Evolutionary conservation across 2,329 filamentous ascomycete species (phyloP).

Genomic region (Bipolaris zeicola): DNA sequence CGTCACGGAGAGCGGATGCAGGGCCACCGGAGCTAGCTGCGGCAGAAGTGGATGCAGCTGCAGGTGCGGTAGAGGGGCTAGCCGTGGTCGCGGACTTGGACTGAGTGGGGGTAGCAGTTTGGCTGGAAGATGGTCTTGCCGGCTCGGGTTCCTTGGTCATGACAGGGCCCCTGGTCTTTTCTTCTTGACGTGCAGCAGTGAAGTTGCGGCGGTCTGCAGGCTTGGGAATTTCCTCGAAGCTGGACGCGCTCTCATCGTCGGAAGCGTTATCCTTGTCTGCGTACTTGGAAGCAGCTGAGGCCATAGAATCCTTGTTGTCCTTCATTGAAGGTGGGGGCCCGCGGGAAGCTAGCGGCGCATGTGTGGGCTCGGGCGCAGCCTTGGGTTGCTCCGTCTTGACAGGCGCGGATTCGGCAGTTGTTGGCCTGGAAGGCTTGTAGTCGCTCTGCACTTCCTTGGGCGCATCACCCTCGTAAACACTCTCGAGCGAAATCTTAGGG

Average conservation of each 20-base stretch:
- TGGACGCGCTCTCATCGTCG: slow-evolving; percentile 70
- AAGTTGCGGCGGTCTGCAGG: slow-evolving; percentile 66
- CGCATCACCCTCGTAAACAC: slow-evolving; percentile 82
- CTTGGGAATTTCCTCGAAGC: slow-evolving; percentile 85
- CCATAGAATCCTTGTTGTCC: slow-evolving; percentile 86
- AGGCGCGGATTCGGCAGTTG: slow-evolving; percentile 45
- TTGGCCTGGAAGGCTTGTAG: slow-evolving; percentile 62
- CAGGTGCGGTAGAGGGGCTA: slow-evolving; percentile 47
- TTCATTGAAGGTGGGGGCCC: slow-evolving; percentile 72
- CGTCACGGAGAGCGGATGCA: slow-evolving; percentile 64
- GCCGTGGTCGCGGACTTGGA: slow-evolving; percentile 45
- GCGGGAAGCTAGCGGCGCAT: slow-evolving; percentile 54
- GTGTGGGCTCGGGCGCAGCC: slow-evolving; percentile 56
- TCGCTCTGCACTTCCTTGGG: slow-evolving; percentile 77
- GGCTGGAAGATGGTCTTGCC: slow-evolving; percentile 50
- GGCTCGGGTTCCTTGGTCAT: slow-evolving; percentile 51
- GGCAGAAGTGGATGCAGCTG: slow-evolving; percentile 48
- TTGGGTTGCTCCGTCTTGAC: slow-evolving; percentile 60
- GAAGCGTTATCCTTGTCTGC: slow-evolving; percentile 73
- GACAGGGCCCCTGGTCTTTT: slow-evolving; percentile 45
- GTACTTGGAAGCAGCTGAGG: slow-evolving; percentile 83
- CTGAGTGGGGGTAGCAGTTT: slow-evolving; percentile 40
- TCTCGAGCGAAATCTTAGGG: slow-evolving; percentile 91
- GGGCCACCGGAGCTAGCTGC: slow-evolving; percentile 50
- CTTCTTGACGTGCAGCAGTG: slow-evolving; percentile 46